These are phyloP conservation scores for Wickerhamiella vanderwaltii DNA, from an alignment of 805 yeast species.

Conservation along the genomic window DNA sequence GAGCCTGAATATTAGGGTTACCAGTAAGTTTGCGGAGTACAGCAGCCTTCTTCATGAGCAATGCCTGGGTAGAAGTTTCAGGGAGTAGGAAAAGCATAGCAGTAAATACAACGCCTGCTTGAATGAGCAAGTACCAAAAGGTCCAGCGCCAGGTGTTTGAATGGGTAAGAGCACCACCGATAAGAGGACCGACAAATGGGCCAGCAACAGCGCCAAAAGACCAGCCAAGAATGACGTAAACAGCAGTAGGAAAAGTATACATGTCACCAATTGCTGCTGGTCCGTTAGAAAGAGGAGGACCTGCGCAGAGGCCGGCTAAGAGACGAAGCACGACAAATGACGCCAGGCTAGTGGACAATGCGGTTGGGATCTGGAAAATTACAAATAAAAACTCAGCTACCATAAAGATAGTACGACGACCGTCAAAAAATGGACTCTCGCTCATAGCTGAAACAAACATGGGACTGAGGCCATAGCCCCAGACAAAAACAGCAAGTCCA, in stretches of 20 bases:
- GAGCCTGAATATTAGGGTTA: slow-evolving; percentile 11
- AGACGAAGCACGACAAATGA: slow-evolving; percentile 41
- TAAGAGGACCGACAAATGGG: slow-evolving; percentile 44
- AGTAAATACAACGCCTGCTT: slow-evolving; percentile 30
- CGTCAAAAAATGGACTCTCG: slow-evolving; percentile 35
- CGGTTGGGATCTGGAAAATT: slow-evolving; percentile 46
- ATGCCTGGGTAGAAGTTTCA: slow-evolving; percentile 37
- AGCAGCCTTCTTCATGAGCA: slow-evolving; percentile 37
- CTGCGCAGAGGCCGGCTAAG: slow-evolving; percentile 42
- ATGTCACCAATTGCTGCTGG: slow-evolving; percentile 48
- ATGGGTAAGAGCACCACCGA: slow-evolving; percentile 40
- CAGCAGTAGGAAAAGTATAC: slow-evolving; percentile 32
- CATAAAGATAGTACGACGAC: slow-evolving; percentile 39
- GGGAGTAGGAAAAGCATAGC: slow-evolving; percentile 34
- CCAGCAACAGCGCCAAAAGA: slow-evolving; percentile 43
- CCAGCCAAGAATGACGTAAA: slow-evolving; percentile 41
- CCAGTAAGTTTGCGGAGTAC: slow-evolving; percentile 36
- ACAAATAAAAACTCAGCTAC: slow-evolving; percentile 36
- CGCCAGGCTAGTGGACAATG: slow-evolving; percentile 39
- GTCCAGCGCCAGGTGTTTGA: slow-evolving; percentile 43
- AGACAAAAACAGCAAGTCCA: slow-evolving; percentile 42
- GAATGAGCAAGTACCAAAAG: slow-evolving; percentile 39
- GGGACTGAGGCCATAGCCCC: slow-evolving; percentile 53
- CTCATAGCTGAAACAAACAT: slow-evolving; percentile 44
- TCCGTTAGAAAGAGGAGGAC: slow-evolving; percentile 47